Evolutionary conservation across 164 flowering plant genomes (phyloP).

Genomic region (Vitis vinifera): DNA sequence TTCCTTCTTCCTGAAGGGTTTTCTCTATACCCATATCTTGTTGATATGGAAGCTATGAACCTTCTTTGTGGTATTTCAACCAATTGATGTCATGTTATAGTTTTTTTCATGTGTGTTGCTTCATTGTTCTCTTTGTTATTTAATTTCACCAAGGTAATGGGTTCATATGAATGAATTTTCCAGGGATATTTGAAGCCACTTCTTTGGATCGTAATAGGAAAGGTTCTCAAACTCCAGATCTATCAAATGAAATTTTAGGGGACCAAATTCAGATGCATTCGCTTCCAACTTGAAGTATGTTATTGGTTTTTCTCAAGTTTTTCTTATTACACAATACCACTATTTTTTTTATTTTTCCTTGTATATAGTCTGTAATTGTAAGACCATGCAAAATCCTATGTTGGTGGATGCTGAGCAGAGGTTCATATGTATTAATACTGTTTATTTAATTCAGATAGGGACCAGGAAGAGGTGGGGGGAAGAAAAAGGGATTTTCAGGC

Average conservation of each 20-base stretch:
- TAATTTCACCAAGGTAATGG: background rate
- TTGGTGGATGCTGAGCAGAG: too few species aligned
- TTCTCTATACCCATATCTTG: too few species aligned
- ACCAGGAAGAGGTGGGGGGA: too few species aligned
- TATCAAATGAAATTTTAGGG: constrained; percentile 46
- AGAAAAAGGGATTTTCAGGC: too few species aligned
- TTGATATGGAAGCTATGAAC: background rate
- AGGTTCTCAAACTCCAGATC: constrained; percentile 48
- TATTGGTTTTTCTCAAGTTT: background rate
- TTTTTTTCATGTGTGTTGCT: background rate
- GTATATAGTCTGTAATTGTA: too few species aligned
- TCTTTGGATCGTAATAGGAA: constrained; percentile 71
- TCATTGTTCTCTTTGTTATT: background rate
- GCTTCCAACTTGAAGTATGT: constrained; percentile 62
- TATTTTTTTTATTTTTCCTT: too few species aligned
- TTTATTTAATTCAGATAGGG: too few species aligned
- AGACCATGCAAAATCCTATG: too few species aligned
- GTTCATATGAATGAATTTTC: constrained; percentile 10
- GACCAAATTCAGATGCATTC: constrained; percentile 52
- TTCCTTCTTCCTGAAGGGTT: too few species aligned
- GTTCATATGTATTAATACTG: too few species aligned
- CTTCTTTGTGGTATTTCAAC: background rate
- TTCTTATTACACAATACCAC: background rate
- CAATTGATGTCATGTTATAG: background rate
- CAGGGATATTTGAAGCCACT: constrained; percentile 90